These are phyloP conservation scores for Penicillium flavigenum DNA, from an alignment of 495 filamentous ascomycete genomes.

Conservation along the genomic window DNA sequence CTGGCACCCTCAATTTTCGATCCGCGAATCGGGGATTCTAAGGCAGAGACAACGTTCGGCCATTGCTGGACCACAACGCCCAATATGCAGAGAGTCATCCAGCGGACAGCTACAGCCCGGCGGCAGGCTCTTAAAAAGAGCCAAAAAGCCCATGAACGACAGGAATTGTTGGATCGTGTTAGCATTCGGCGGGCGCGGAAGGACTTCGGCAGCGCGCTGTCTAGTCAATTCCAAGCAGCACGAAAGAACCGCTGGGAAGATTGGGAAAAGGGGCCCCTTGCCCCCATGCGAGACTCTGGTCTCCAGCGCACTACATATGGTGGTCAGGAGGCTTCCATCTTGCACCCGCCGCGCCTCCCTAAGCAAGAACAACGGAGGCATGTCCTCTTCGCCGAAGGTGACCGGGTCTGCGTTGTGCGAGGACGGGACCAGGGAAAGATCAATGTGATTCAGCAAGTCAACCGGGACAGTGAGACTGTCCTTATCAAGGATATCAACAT, in stretches of 20 bases:
- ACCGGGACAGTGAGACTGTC: conserved; percentile 56
- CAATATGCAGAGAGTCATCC: conserved; percentile 74
- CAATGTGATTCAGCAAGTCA: conserved; percentile 60
- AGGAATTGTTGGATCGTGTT: conserved; percentile 34
- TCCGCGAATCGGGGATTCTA: conserved; percentile 18
- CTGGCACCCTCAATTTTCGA: conserved; percentile 42
- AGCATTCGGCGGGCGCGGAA: conserved; percentile 34
- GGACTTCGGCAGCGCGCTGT: conserved; percentile 35
- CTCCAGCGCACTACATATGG: conserved; percentile 48
- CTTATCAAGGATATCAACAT: conserved; percentile 62
- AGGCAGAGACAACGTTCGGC: conserved; percentile 30
- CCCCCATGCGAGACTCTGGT: conserved; percentile 68
- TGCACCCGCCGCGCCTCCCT: conserved; percentile 40
- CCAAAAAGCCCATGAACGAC: conserved; percentile 44
- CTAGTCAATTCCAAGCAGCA: conserved; percentile 33
- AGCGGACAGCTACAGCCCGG: conserved; percentile 64
- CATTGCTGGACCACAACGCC: conserved; percentile 33
- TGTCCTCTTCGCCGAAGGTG: conserved; percentile 64
- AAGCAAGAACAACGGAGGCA: conserved; percentile 52
- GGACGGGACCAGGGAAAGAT: conserved; percentile 82
- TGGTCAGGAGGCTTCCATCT: conserved; percentile 42
- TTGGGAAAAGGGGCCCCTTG: conserved; percentile 71
- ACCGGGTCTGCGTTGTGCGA: conserved; percentile 75
- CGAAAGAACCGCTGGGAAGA: conserved; percentile 58
- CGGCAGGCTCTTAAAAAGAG: conserved; percentile 55